Percentiles rank a stretch among this genome's conserved stretches.
phyloP scores from a whole-genome alignment of 192 early-diverging fungal species.

The Rhizophagus sp. region DNA sequence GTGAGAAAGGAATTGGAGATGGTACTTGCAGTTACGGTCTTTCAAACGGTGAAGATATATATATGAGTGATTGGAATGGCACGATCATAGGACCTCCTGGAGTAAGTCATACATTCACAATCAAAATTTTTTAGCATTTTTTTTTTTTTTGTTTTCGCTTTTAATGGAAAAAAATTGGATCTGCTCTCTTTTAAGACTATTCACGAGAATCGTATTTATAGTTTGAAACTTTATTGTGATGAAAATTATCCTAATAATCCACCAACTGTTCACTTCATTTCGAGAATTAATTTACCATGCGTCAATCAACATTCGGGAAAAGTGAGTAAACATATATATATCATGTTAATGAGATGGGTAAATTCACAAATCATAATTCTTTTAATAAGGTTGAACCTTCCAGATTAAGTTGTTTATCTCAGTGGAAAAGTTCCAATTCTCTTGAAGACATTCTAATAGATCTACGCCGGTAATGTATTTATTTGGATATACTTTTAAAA shows the following conservation, averaged over 20 bases:
- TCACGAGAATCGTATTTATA: slow-evolving; percentile 98
- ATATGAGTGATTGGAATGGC: slow-evolving; percentile 89
- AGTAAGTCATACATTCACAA: slow-evolving; percentile 46
- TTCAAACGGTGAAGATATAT: slow-evolving; percentile 73
- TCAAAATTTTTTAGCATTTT: background rate
- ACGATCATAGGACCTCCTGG: slow-evolving; percentile 89
- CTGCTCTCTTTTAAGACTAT: slow-evolving; percentile 60
- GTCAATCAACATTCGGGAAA: slow-evolving; percentile 81
- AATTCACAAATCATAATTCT: background rate
- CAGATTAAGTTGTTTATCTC: slow-evolving; percentile 71
- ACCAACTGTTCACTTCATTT: slow-evolving; percentile 78
- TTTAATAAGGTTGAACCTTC: slow-evolving; percentile 60
- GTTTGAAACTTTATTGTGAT: slow-evolving; percentile 81
- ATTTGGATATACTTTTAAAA: background rate
- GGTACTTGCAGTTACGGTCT: slow-evolving; percentile 94
- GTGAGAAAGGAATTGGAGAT: slow-evolving; percentile 95
- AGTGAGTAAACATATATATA: slow-evolving; percentile 40
- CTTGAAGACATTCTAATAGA: slow-evolving; percentile 83
- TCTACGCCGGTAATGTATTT: slow-evolving; percentile 66
- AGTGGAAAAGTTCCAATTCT: slow-evolving; percentile 80
- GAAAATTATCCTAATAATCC: slow-evolving; percentile 81
- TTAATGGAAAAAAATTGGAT: background rate
- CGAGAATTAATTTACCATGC: slow-evolving; percentile 83
- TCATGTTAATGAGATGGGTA: background rate
- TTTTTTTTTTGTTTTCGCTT: slow-evolving; percentile 5